These are phyloP conservation scores for Flaveria trinervia DNA, from an alignment of 129 eudicot genomes.

Conservation along the genomic window DNA sequence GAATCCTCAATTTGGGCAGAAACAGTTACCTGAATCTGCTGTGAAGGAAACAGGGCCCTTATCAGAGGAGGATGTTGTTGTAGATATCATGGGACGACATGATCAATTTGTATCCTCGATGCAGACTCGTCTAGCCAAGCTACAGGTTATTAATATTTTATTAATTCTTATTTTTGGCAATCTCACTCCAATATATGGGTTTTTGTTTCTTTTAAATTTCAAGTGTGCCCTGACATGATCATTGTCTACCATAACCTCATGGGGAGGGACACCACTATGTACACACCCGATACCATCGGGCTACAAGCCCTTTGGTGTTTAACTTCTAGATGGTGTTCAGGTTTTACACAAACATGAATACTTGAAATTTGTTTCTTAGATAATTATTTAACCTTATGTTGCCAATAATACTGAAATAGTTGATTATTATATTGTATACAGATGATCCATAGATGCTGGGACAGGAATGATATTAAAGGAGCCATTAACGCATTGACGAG, in stretches of 20 bases:
- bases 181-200: background rate
- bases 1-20: constrained; percentile 32
- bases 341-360: background rate
- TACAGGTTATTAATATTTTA: constrained; percentile 58
- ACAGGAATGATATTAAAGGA: constrained; percentile 82
- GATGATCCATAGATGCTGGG: constrained; percentile 78
- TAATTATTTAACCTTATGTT: background rate
- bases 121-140: constrained; percentile 82
- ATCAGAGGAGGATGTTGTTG: constrained; percentile 60
- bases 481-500: constrained; percentile 71
- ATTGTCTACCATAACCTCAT: too few relatives aligned
- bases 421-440: constrained; percentile 33
- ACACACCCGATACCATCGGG: too few relatives aligned
- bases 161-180: background rate
- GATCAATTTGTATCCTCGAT: constrained; percentile 69
- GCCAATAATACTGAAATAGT: background rate
- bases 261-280: too few relatives aligned
- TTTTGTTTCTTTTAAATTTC: background rate
- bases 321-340: background rate
- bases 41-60: constrained; percentile 54
- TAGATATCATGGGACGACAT: constrained; percentile 71
- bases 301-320: background rate
- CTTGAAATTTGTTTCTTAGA: background rate
- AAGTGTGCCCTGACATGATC: background rate
- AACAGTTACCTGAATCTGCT: constrained; percentile 41